Evolutionary conservation across 2,329 filamentous ascomycete species (phyloP), one percentile per base, ranked within the genome.

Genomic region (Coniochaeta prunicola): DNA sequence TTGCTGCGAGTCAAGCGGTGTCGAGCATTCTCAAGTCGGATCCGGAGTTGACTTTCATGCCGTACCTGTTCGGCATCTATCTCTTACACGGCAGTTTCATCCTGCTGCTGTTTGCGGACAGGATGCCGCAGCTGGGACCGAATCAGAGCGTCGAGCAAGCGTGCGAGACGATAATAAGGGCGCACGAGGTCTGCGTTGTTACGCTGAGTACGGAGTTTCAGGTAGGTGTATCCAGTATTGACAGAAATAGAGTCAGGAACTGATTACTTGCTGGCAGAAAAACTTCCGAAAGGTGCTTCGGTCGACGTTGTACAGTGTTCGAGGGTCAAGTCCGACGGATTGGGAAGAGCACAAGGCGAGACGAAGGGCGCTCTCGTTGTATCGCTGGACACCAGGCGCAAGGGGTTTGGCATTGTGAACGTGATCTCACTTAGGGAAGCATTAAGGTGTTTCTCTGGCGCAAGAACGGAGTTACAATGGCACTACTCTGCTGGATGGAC

Each of bases 271-370:
- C n/a, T n/a, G n/a, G n/a, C 59, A 81, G 77, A 76, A 79, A 69
- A 81, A 82, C 62, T 83, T 83, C 64, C 74, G 80, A 31, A 80
- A 80, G 62, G 79, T 83, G 0, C 73, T 83, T 61, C 68, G 77
- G 10, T 77, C 75, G 2, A 78, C 77, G 13, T 65, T 80, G n/a
- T 77, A 78, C 55, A 74, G 75, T 60, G 77, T 77, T 1, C 73
- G 74, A n/a, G 73, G 75, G 13, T 67, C 70, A 10, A 72, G 73
- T 15, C 69, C 70, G 45, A 70, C 71, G 15, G 71, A 75, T 24
- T 71, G 71, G 65, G 74, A 76, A 54, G 76, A 79, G 64, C 74
- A 75, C 53, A 70, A 72, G 69, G 79, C 71, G 59, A 72, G 73
- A 64, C 71, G 79, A 13, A 71, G 78, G 58, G 79, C 80, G 59